These are phyloP conservation scores for Emmonsiellopsis sp. DNA, from an alignment of 2,329 filamentous ascomycete genomes.

Conservation along the genomic window DNA sequence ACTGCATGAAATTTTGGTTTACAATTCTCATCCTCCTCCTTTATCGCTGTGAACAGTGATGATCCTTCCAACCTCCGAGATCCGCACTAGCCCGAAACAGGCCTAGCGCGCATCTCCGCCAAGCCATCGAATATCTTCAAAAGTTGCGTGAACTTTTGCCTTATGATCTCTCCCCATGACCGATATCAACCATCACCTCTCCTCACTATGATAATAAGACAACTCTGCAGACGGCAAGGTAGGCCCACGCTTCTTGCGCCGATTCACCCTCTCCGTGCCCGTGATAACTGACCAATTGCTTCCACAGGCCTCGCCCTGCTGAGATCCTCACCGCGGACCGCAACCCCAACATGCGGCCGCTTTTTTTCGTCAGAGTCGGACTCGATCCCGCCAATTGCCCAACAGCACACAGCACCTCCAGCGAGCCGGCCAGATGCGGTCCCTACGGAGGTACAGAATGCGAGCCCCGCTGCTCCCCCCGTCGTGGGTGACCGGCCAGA, in stretches of 20 bases:
- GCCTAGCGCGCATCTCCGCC: too few relatives aligned
- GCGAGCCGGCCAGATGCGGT: neutral
- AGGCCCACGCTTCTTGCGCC: conserved; percentile 11
- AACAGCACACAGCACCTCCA: neutral
- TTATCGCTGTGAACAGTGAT: too few relatives aligned
- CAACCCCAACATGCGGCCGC: neutral
- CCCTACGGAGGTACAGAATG: neutral
- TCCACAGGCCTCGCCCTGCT: neutral
- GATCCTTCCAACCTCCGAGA: too few relatives aligned
- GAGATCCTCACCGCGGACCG: neutral
- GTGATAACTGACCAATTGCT: neutral
- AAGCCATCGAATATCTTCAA: too few relatives aligned
- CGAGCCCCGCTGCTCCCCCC: neutral
- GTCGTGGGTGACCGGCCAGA: neutral
- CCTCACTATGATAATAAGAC: conserved; percentile 33
- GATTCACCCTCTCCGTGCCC: neutral
- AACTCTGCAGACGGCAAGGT: conserved; percentile 33
- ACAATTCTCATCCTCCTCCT: too few relatives aligned
- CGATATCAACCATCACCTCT: conserved; percentile 5
- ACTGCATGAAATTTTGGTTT: too few relatives aligned
- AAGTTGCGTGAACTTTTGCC: neutral
- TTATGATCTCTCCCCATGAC: conserved; percentile 7
- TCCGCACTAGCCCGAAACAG: too few relatives aligned
- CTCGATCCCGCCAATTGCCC: neutral
- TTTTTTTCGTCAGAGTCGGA: conserved; percentile 23